Conservation (phyloP, 306 rosid species). For the Astragalus membranaceus region DNA sequence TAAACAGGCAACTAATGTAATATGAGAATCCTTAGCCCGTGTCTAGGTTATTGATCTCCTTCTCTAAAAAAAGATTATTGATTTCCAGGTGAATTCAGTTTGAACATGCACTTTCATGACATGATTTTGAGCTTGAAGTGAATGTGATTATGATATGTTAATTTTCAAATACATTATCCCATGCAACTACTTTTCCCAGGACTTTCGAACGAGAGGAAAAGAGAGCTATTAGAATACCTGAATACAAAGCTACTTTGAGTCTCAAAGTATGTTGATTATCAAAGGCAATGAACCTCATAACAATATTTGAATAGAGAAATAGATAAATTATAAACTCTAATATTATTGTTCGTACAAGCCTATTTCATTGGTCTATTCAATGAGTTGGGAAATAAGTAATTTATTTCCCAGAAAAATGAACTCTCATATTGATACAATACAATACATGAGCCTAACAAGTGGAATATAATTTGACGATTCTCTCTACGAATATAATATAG, state of each 20-base stretch:
- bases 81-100: constrained; percentile 11
- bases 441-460: not conserved
- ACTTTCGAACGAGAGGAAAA: not conserved
- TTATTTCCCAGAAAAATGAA: constrained; percentile 20
- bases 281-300: not conserved
- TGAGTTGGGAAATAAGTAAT: constrained; percentile 8
- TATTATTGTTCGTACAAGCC: not conserved
- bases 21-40: constrained; percentile 1
- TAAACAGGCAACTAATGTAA: constrained; percentile 15
- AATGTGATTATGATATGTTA: constrained; percentile 2
- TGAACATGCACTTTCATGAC: not conserved
- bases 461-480: constrained; percentile 10
- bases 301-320: not conserved
- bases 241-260: not conserved
- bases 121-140: constrained; percentile 7
- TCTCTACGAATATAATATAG: constrained; percentile 6
- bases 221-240: not conserved
- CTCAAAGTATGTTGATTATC: not conserved
- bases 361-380: constrained; percentile 19
- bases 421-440: constrained; percentile 4
- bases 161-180: not conserved
- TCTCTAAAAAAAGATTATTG: no score
- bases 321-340: not conserved
- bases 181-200: not conserved
- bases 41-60: constrained; percentile 11